phyloP scores from a whole-genome alignment of 1,284 basidiomycete genomes.

The Coriolopsis trogii region DNA sequence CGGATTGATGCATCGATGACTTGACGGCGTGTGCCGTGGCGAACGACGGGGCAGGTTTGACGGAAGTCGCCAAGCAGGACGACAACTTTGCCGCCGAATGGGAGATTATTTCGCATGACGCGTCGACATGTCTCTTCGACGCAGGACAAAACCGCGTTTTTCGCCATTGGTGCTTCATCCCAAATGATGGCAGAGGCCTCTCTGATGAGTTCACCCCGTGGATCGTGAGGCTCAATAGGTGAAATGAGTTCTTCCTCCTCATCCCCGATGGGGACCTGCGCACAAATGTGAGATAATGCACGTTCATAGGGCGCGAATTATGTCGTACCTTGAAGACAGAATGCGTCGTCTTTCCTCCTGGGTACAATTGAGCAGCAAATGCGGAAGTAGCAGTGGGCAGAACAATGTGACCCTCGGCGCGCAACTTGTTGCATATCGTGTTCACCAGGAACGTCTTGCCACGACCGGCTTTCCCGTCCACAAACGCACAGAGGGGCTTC shows the following conservation, averaged over 20 bases:
- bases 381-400: constrained; percentile 41
- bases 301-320: background rate
- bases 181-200: constrained; percentile 36
- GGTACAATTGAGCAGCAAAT: constrained; percentile 42
- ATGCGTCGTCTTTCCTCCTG: constrained; percentile 43
- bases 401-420: constrained; percentile 33
- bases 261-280: constrained; percentile 39
- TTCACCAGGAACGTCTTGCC: constrained; percentile 44
- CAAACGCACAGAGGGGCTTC: constrained; percentile 31
- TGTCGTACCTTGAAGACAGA: constrained; percentile 36
- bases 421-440: constrained; percentile 36
- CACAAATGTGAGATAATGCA: background rate
- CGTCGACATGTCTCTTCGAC: constrained; percentile 37
- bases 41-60: constrained; percentile 42
- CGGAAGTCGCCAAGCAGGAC: constrained; percentile 43
- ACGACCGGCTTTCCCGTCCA: constrained; percentile 43
- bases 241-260: constrained; percentile 36
- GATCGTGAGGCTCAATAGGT: constrained; percentile 29
- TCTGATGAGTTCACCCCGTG: constrained; percentile 36
- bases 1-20: constrained; percentile 41
- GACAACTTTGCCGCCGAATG: constrained; percentile 42
- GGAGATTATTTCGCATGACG: constrained; percentile 31
- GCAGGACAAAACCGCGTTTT: constrained; percentile 37
- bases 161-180: constrained; percentile 46
- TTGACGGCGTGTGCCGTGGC: constrained; percentile 30